A percentile compares a stretch with the other conserved stretches of the same genome.
Evolutionary conservation across 1,139 yeast genomes (phyloP).

Genomic region (Debaryomycetaceae sp.): DNA sequence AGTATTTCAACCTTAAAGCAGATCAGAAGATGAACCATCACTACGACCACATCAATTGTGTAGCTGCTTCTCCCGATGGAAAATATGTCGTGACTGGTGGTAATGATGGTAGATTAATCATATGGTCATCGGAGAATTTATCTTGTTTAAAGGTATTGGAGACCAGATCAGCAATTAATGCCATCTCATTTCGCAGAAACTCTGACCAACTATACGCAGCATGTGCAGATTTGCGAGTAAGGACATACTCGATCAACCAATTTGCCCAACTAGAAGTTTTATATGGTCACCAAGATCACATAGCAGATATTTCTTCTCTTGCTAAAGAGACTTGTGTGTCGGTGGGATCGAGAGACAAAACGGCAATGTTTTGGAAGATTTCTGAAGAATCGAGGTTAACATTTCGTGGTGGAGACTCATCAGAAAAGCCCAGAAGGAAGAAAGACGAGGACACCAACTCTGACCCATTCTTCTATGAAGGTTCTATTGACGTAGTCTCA

Average conservation of each 20-base stretch:
- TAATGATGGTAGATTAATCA: constrained; percentile 68
- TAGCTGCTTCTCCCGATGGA: constrained; percentile 87
- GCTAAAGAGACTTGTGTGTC: constrained; percentile 89
- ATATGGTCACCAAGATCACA: constrained; percentile 93
- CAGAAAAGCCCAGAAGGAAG: constrained; percentile 39
- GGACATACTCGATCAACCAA: constrained; percentile 84
- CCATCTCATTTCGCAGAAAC: constrained; percentile 72
- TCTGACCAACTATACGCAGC: constrained; percentile 88
- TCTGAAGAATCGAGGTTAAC: constrained; percentile 92
- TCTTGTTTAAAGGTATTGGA: constrained; percentile 74
- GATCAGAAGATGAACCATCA: constrained; percentile 59
- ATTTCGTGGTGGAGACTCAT: constrained; percentile 82
- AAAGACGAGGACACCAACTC: constrained; percentile 17
- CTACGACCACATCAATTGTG: constrained; percentile 67
- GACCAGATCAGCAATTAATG: constrained; percentile 69
- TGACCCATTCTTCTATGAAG: constrained; percentile 60
- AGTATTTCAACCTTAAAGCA: constrained; percentile 31
- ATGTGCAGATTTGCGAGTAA: constrained; percentile 85
- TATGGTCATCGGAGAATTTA: constrained; percentile 82
- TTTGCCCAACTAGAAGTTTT: constrained; percentile 84
- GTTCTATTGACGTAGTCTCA: constrained; percentile 84
- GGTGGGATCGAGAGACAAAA: constrained; percentile 91
- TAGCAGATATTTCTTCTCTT: constrained; percentile 75
- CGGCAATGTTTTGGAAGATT: constrained; percentile 95
- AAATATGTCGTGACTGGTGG: constrained; percentile 90